Conservation (phyloP, 345 rosid species). For the Hibiscus tridactylites region DNA sequence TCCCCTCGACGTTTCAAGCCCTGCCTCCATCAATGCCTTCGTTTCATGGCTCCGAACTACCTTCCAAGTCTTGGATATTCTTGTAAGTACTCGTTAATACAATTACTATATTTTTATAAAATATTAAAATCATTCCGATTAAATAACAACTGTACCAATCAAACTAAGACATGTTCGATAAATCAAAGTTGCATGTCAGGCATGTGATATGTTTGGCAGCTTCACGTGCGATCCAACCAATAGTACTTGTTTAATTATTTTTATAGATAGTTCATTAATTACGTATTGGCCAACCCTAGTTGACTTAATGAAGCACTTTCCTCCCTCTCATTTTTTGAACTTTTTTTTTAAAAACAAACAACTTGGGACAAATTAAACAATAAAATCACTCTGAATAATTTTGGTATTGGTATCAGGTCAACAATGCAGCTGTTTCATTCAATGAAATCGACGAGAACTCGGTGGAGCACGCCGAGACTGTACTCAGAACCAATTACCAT, state of each 20-base stretch:
- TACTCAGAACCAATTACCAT: constrained; percentile 55
- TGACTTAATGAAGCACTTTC: too few species aligned
- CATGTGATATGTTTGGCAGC: background rate
- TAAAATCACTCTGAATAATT: background rate
- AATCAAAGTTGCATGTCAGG: background rate
- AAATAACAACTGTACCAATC: too few species aligned
- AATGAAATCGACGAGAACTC: constrained; percentile 51
- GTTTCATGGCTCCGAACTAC: constrained; percentile 34
- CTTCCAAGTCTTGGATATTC: constrained; percentile 49
- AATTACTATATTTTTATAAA: background rate
- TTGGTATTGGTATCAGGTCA: constrained; percentile 36
- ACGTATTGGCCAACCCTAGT: too few species aligned
- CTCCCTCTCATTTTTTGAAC: too few species aligned
- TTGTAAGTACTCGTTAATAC: constrained; percentile 28
- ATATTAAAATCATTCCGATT: too few species aligned
- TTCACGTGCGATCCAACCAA: background rate
- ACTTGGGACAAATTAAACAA: too few species aligned
- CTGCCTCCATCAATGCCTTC: constrained; percentile 49
- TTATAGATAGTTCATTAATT: too few species aligned
- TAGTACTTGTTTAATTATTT: too few species aligned
- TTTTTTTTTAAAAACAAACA: too few species aligned
- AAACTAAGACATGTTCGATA: too few species aligned
- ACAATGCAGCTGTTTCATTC: constrained; percentile 79
- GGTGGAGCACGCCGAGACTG: constrained; percentile 65
- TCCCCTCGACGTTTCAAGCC: constrained; percentile 55